Conservation (phyloP, 2,329 filamentous ascomycete species). For the Proliferodiscus dingleyae region DNA sequence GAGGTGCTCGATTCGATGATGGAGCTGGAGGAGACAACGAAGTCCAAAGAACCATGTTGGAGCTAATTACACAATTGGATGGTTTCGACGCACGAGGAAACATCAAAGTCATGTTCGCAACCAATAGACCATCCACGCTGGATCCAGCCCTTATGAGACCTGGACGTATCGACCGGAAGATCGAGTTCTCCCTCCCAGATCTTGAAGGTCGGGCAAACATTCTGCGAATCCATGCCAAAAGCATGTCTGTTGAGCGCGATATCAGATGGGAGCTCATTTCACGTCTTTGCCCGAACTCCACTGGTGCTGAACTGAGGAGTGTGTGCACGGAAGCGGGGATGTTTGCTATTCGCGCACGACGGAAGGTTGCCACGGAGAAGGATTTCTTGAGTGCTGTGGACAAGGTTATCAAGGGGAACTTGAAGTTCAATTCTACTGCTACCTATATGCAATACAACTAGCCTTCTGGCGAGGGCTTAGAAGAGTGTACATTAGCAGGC, state of each 20-base stretch:
- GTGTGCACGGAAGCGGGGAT: slow-evolving; percentile 98
- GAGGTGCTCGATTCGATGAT: slow-evolving; percentile 93
- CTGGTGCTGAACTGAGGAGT: slow-evolving; percentile 90
- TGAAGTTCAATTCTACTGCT: slow-evolving; percentile 99
- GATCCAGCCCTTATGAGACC: slow-evolving; percentile 97
- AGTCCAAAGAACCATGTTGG: slow-evolving; percentile 96
- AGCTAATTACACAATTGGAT: slow-evolving; percentile 93
- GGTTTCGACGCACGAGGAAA: slow-evolving; percentile 95
- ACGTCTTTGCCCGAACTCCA: slow-evolving; percentile 92
- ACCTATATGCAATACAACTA: slow-evolving; percentile 99
- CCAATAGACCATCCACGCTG: slow-evolving; percentile 90
- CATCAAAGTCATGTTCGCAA: slow-evolving; percentile 99
- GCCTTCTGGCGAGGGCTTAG: slow-evolving; percentile 18
- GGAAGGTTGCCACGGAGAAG: slow-evolving; percentile 98
- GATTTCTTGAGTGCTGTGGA: slow-evolving; percentile 97
- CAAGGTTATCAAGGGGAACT: slow-evolving; percentile 98
- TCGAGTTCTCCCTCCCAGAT: slow-evolving; percentile 95
- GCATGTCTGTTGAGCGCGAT: slow-evolving; percentile 97
- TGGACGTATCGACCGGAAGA: slow-evolving; percentile 96
- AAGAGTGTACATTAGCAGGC: slow-evolving; percentile 30
- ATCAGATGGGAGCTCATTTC: slow-evolving; percentile 99
- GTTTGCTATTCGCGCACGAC: slow-evolving; percentile 90
- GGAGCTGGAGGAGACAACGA: slow-evolving; percentile 96
- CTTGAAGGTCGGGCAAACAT: slow-evolving; percentile 97
- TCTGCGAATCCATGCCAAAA: slow-evolving; percentile 96